phyloP scores from a whole-genome alignment of 371 early-diverging fungal species.

The Smittium culicis region DNA sequence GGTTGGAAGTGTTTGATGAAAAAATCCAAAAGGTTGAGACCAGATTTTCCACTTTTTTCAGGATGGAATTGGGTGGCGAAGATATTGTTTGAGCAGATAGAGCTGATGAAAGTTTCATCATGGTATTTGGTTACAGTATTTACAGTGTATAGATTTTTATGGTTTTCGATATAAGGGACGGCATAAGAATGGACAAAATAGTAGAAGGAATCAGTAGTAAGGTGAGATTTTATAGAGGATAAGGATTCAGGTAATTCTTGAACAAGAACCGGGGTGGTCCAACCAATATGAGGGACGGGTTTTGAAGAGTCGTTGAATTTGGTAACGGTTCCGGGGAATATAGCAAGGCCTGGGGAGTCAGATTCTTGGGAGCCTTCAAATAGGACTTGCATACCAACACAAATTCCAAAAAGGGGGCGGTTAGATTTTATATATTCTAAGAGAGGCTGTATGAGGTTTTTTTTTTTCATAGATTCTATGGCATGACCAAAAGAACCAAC shows the following conservation, averaged over 20 bases:
- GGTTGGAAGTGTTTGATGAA: conserved; percentile 49
- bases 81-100: conserved; percentile 68
- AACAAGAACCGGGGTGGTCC: conserved; percentile 60
- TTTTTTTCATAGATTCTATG: conserved; percentile 57
- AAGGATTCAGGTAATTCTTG: conserved; percentile 18
- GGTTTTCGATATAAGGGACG: conserved; percentile 42
- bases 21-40: conserved; percentile 59
- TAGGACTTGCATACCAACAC: conserved; percentile 94
- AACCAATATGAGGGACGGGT: conserved; percentile 96
- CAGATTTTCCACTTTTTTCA: conserved; percentile 88
- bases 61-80: conserved; percentile 97
- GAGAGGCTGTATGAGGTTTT: conserved; percentile 67
- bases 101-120: conserved; percentile 68
- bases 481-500: conserved; percentile 93
- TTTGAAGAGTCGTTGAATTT: conserved; percentile 51
- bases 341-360: conserved; percentile 63
- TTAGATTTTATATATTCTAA: conserved; percentile 66
- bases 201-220: conserved; percentile 29
- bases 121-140: conserved; percentile 72
- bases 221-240: neutral
- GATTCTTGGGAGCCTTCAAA: conserved; percentile 84
- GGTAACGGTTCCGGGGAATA: conserved; percentile 59
- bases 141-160: conserved; percentile 21
- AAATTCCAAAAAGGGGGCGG: conserved; percentile 90
- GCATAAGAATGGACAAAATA: conserved; percentile 97